Evolutionary conservation across 169 alveolate species (phyloP), one percentile per base, ranked within the genome.

Genomic region (Plasmodium knowlesi): DNA sequence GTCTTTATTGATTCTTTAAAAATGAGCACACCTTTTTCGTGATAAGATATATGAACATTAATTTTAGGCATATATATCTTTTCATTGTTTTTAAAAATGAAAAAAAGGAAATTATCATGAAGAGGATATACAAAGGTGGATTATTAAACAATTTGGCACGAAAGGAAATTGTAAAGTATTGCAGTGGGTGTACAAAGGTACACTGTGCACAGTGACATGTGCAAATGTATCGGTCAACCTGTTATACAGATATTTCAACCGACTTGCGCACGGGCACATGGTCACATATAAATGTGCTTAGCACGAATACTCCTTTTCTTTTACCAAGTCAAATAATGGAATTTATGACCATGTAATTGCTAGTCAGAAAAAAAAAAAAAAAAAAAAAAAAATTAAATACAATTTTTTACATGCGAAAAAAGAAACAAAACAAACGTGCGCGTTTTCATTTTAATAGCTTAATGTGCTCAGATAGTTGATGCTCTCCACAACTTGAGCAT

Each of bases 401-500:
- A 67, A 19, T 67, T 22, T 25, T 67, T 34, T 67, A 28, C 37
- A 16, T 28, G 76, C 37, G 37, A 50, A 43, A 43, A 43, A 50
- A 14, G 14, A 50, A 25, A 67, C 76, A 25, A 67, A 67, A 22
- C 76, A 67, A 67, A 67, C 3, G 14, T 19, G 76, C 30, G 54
- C 10, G 67, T 50, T 43, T 54, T 70, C n/a, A 54, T 32, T 74
- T 86, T 78, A 86, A 86, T 50, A 86, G 54, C 67, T 86, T 89
- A 80, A 30, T 61, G 82, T 9, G 32, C 83, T 39, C 30, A 91
- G 57, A 71, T 91, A 91, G 50, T 91, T 91, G 32, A 91, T 91
- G 74, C 95, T 91, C 22, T 82, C 95, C 72, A 81, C 80, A 91
- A 91, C 84, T 81, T 91, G 95, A 0, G 67, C 80, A 82, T 91